Evolutionary conservation across 495 filamentous ascomycete species (phyloP), one percentile per base, ranked within the genome.

Genomic region (Elaphomyces granulatus): DNA sequence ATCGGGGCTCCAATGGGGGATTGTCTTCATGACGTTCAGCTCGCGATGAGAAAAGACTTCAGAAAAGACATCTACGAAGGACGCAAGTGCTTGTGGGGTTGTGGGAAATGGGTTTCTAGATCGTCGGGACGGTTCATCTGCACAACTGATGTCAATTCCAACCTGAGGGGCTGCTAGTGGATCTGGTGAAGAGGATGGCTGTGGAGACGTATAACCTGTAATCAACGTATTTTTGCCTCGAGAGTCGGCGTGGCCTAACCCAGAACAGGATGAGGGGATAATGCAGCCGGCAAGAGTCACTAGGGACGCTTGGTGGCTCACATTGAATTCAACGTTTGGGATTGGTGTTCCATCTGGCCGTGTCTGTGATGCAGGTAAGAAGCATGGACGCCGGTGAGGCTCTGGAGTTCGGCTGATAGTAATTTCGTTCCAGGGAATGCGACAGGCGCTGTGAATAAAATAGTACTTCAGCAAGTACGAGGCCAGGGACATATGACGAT

Each of bases 241-340:
- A n/a, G n/a, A n/a, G n/a, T n/a, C n/a, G n/a, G n/a, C n/a, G n/a
- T n/a, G n/a, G n/a, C n/a, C n/a, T n/a, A n/a, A n/a, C n/a, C n/a
- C n/a, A n/a, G n/a, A n/a, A n/a, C n/a, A n/a, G 41, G 23, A 28
- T 28, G 55, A 67, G 42, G 48, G 49, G 19, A 51, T 49, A 8
- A 62, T 55, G 48, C 54, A 51, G 26, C 75, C 78, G 3, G 74
- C 68, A 3, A 83, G 50, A 3, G 72, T 69, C 8, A 88, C 84
- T 8, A 94, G 58, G 0, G 82, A 83, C 10, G 79, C 81, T 55
- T 94, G 87, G 52, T 94, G 87, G 38, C 75, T 81, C 38, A 94
- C 81, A 53, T 94, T 94, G 70, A 94, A 94, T 40, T 81, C 71
- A 14, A 88, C 64, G 17, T 59, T 56, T 1, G 47, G 46, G 32